Percentiles rank a stretch among this genome's conserved stretches.
These are phyloP conservation scores for Hypoxylon sp. DNA, from an alignment of 2,329 filamentous ascomycete species.

Conservation along the genomic window DNA sequence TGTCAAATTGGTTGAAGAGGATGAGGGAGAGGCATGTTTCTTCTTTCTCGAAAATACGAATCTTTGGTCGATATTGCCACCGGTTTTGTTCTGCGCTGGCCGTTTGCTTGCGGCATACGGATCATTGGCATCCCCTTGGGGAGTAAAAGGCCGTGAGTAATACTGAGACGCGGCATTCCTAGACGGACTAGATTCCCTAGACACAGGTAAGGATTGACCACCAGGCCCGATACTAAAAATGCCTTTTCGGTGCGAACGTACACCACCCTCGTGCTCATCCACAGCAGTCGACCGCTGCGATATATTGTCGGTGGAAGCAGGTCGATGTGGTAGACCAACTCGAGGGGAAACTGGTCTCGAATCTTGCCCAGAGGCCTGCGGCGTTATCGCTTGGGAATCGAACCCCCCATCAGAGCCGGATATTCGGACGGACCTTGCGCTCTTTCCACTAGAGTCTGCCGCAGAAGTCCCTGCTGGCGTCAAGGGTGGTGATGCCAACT, in stretches of 20 bases:
- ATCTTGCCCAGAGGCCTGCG: conserved; percentile 76
- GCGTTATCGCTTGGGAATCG: conserved; percentile 70
- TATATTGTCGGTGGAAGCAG: conserved; percentile 60
- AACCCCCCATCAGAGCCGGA: conserved; percentile 48
- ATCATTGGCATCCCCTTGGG: conserved; percentile 84
- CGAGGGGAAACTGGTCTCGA: conserved; percentile 60
- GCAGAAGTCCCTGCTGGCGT: conserved; percentile 83
- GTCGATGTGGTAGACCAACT: conserved; percentile 60
- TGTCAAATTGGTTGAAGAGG: conserved; percentile 67
- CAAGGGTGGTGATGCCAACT: conserved; percentile 88
- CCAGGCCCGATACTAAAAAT: conserved; percentile 67
- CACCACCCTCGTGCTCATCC: conserved; percentile 54
- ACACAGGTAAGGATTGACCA: conserved; percentile 68
- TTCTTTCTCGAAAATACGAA: conserved; percentile 88
- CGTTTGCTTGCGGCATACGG: conserved; percentile 89
- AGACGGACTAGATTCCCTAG: conserved; percentile 75
- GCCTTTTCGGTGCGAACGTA: conserved; percentile 64
- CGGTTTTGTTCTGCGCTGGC: conserved; percentile 75
- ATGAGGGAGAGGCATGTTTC: conserved; percentile 70
- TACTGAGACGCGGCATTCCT: conserved; percentile 73
- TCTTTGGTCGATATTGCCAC: conserved; percentile 78
- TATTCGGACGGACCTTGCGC: conserved; percentile 43
- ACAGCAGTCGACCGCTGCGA: conserved; percentile 60
- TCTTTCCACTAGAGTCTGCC: conserved; percentile 55
- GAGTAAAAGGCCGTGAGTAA: conserved; percentile 83